Evolutionary conservation across 2,329 filamentous ascomycete genomes (phyloP).

Genomic region (Talaromyces sp.): DNA sequence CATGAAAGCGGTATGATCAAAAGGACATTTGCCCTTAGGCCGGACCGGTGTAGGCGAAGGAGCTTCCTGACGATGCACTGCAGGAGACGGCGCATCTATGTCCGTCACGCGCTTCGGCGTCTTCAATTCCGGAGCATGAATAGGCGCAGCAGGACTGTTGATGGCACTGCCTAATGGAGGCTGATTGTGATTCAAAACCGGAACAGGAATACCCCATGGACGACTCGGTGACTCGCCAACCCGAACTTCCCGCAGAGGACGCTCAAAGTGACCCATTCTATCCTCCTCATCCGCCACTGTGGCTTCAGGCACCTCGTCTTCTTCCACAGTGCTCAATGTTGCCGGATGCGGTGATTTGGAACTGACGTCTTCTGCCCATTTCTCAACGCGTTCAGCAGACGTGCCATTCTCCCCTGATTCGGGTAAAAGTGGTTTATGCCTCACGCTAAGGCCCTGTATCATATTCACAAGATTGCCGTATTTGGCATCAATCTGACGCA

Average conservation of each 20-base stretch:
- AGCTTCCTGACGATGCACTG: conserved; percentile 20
- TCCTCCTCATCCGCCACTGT: conserved; percentile 49
- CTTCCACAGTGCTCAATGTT: conserved; percentile 41
- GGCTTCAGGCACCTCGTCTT: conserved; percentile 26
- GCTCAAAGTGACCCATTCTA: conserved; percentile 74
- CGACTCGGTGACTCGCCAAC: conserved; percentile 90
- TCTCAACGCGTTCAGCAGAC: conserved; percentile 72
- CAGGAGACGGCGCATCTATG: conserved; percentile 19
- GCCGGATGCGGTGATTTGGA: conserved; percentile 49
- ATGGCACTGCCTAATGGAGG: conserved; percentile 28
- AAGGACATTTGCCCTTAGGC: conserved; percentile 36
- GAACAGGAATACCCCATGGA: conserved; percentile 88
- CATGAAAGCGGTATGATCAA: conserved; percentile 26
- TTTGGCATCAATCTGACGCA: conserved; percentile 86
- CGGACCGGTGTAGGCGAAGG: conserved; percentile 22
- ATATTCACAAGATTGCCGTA: conserved; percentile 83
- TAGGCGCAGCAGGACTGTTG: conserved; percentile 27
- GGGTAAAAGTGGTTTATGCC: conserved; percentile 84
- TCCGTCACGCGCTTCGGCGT: conserved; percentile 19
- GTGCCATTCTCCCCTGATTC: conserved; percentile 41
- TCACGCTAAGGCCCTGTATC: conserved; percentile 84
- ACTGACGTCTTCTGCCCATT: conserved; percentile 79
- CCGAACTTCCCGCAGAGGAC: conserved; percentile 82
- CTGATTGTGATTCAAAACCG: conserved; percentile 51
- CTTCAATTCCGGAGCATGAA: conserved; percentile 24